phyloP scores from a whole-genome alignment of 306 rosid genomes.

The Quercus robur region DNA sequence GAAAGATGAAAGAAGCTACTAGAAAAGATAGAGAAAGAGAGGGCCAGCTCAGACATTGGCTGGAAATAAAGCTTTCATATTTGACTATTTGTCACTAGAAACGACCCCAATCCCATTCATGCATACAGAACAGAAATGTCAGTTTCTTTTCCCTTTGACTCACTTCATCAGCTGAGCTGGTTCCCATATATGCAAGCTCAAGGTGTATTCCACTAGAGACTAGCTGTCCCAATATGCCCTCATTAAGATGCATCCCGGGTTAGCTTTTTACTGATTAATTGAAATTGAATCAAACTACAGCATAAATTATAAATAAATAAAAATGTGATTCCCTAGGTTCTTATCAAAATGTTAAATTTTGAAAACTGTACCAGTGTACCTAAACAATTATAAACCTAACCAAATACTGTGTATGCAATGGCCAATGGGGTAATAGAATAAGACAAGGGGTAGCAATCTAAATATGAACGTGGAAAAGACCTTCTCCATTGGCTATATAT shows the following conservation, averaged over 20 bases:
- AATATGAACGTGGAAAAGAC: too few relatives aligned
- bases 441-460: too few relatives aligned
- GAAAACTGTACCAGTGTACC: too few relatives aligned
- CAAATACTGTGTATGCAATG: too few relatives aligned
- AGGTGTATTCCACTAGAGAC: not conserved
- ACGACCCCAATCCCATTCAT: not conserved
- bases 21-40: not conserved
- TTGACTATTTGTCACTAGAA: not conserved
- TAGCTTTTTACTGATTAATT: too few relatives aligned
- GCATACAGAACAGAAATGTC: not conserved
- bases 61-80: not conserved
- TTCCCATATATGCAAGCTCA: not conserved
- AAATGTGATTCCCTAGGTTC: too few relatives aligned
- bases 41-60: slow-evolving; percentile 1
- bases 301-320: not conserved
- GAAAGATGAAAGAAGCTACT: not conserved
- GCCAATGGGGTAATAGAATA: too few relatives aligned
- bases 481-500: too few relatives aligned
- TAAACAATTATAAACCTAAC: too few relatives aligned
- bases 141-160: not conserved
- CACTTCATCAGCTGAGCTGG: not conserved
- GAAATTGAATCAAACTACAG: not conserved
- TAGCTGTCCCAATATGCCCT: not conserved
- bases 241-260: not conserved
- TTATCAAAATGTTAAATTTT: too few relatives aligned